Conservation (phyloP, 495 filamentous ascomycete genomes). For the Parathielavia appendiculata region DNA sequence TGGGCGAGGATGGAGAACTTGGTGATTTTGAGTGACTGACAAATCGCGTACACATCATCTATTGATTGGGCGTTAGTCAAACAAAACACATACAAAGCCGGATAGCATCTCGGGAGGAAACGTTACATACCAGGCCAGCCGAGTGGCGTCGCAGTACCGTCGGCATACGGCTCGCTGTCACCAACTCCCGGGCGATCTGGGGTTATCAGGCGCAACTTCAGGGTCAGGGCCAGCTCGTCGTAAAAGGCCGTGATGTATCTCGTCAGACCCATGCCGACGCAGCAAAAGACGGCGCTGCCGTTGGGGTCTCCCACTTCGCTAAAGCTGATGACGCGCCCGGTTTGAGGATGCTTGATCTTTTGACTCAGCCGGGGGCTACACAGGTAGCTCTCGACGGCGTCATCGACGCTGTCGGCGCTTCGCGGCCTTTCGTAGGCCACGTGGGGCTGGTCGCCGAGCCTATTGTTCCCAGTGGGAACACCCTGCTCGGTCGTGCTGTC, state of each 20-base stretch:
- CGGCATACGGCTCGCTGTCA: slow-evolving; percentile 77
- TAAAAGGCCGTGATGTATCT: slow-evolving; percentile 97
- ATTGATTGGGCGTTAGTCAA: slow-evolving; percentile 16
- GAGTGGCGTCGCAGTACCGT: slow-evolving; percentile 76
- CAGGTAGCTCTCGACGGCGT: slow-evolving; percentile 81
- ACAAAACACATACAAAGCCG: neutral
- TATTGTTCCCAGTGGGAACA: slow-evolving; percentile 25
- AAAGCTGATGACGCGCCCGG: slow-evolving; percentile 84
- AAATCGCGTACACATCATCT: slow-evolving; percentile 96
- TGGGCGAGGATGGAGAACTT: slow-evolving; percentile 98
- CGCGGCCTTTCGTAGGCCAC: slow-evolving; percentile 57
- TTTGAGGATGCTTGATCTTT: slow-evolving; percentile 76
- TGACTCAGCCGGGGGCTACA: slow-evolving; percentile 79
- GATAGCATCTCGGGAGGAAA: slow-evolving; percentile 19
- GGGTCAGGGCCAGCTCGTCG: slow-evolving; percentile 84
- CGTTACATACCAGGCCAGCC: slow-evolving; percentile 79
- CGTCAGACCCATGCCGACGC: slow-evolving; percentile 96
- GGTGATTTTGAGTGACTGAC: slow-evolving; percentile 83
- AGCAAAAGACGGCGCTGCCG: slow-evolving; percentile 90
- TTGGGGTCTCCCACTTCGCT: slow-evolving; percentile 93
- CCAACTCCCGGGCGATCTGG: slow-evolving; percentile 92
- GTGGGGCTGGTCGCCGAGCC: slow-evolving; percentile 29
- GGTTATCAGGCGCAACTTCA: slow-evolving; percentile 88
- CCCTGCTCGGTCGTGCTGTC: slow-evolving; percentile 30
- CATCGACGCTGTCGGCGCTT: slow-evolving; percentile 81